Percentiles rank a stretch among this genome's conserved stretches.
These are phyloP conservation scores for Cladosporium cucumerinum DNA, from an alignment of 2,329 filamentous ascomycete species.

Conservation along the genomic window DNA sequence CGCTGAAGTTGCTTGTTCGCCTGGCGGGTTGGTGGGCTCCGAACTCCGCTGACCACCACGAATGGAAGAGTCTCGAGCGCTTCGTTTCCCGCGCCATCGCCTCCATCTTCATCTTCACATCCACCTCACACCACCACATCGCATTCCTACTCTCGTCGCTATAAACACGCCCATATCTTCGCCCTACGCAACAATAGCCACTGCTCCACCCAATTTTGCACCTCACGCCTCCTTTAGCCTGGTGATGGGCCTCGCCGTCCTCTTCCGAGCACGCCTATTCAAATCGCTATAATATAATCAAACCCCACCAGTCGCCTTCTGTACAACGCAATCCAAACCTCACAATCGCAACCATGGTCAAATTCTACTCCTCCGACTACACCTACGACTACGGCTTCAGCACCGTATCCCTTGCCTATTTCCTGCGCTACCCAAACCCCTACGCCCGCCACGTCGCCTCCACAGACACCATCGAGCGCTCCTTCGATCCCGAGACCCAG, in stretches of 20 bases:
- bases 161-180: neutral
- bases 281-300: neutral
- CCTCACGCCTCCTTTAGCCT: neutral
- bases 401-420: slow-evolving; percentile 83
- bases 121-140: neutral
- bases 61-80: neutral
- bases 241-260: slow-evolving; percentile 10
- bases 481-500: slow-evolving; percentile 69
- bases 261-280: neutral
- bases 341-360: slow-evolving; percentile 42
- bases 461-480: slow-evolving; percentile 74
- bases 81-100: neutral
- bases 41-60: neutral
- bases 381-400: slow-evolving; percentile 78
- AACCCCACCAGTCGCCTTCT: neutral
- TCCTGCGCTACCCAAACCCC: slow-evolving; percentile 83
- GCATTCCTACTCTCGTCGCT: neutral
- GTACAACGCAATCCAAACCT: neutral
- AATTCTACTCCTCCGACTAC: slow-evolving; percentile 57
- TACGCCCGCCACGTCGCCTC: slow-evolving; percentile 79
- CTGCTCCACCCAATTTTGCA: neutral
- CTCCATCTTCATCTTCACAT: neutral
- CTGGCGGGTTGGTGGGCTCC: neutral
- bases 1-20: neutral
- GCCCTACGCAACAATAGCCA: neutral